Percentiles rank a stretch among this genome's conserved stretches.
These are phyloP conservation scores for Umbellularia californica DNA, from an alignment of 164 flowering plant species.

Conservation along the genomic window DNA sequence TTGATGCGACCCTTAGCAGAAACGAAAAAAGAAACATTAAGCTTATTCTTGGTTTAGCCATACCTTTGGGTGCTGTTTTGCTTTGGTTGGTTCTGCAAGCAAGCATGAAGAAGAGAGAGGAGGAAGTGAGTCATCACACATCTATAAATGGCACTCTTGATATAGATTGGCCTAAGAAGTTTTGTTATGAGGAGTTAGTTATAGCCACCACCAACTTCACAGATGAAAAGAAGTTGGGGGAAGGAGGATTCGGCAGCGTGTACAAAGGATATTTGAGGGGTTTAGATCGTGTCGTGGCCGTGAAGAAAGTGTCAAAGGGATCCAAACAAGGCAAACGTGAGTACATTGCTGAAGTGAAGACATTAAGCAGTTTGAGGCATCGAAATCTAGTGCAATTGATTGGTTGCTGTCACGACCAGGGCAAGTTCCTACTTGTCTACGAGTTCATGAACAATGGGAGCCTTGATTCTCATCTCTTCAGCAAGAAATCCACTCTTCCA, in stretches of 20 bases:
- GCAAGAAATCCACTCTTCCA: slow-evolving; percentile 5
- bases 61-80: background rate
- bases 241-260: slow-evolving; percentile 23
- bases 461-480: slow-evolving; percentile 41
- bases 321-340: slow-evolving; percentile 44
- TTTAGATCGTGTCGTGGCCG: slow-evolving; percentile 20
- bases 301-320: slow-evolving; percentile 31
- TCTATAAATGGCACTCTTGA: slow-evolving; percentile 19
- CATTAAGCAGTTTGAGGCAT: slow-evolving; percentile 41
- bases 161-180: slow-evolving; percentile 24
- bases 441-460: slow-evolving; percentile 52
- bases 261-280: slow-evolving; percentile 8
- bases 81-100: background rate
- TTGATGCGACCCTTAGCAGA: background rate
- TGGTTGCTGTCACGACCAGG: slow-evolving; percentile 50
- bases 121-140: background rate
- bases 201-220: slow-evolving; percentile 21
- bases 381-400: slow-evolving; percentile 39
- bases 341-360: slow-evolving; percentile 39
- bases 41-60: background rate
- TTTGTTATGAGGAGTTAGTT: slow-evolving; percentile 19
- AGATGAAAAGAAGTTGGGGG: slow-evolving; percentile 22
- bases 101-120: background rate
- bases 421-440: slow-evolving; percentile 41
- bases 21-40: background rate